phyloP scores from a whole-genome alignment of 352 stramenopile species.

The Phytophthora pini region DNA sequence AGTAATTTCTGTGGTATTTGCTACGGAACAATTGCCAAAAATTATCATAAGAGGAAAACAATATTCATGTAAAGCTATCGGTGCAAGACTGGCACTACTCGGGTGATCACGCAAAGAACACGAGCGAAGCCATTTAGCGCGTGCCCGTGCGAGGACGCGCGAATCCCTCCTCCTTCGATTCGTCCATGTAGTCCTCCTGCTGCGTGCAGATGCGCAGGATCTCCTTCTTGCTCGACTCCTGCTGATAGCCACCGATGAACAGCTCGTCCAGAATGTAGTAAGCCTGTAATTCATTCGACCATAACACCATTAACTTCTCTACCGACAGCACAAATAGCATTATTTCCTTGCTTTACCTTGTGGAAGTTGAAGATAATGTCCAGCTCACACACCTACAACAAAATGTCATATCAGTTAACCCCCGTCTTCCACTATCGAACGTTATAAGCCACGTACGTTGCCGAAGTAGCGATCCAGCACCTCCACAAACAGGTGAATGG shows the following conservation, averaged over 20 bases:
- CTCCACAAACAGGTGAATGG: constrained; percentile 99
- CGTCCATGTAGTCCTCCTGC: constrained; percentile 92
- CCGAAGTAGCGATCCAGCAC: constrained; percentile 98
- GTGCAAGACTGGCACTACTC: not conserved
- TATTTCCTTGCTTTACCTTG: constrained; percentile 72
- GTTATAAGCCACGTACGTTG: constrained; percentile 63
- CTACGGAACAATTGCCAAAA: not conserved
- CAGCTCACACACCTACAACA: constrained; percentile 85
- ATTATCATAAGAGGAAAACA: constrained; percentile 10
- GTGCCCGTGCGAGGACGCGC: constrained; percentile 65
- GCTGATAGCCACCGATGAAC: constrained; percentile 97
- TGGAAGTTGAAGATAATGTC: constrained; percentile 99
- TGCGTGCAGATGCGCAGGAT: constrained; percentile 89
- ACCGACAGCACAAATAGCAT: not conserved
- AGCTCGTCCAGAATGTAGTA: constrained; percentile 99
- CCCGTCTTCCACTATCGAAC: not conserved
- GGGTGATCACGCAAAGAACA: constrained; percentile 3
- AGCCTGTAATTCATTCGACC: constrained; percentile 52
- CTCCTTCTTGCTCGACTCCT: constrained; percentile 96
- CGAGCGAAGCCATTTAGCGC: constrained; percentile 40
- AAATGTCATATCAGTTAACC: not conserved
- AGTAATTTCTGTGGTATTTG: no score
- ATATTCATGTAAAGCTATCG: constrained; percentile 17
- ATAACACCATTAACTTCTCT: not conserved
- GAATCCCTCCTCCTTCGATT: constrained; percentile 89